Conservation (phyloP, 495 filamentous ascomycete species). For the Tuber magnatum region DNA sequence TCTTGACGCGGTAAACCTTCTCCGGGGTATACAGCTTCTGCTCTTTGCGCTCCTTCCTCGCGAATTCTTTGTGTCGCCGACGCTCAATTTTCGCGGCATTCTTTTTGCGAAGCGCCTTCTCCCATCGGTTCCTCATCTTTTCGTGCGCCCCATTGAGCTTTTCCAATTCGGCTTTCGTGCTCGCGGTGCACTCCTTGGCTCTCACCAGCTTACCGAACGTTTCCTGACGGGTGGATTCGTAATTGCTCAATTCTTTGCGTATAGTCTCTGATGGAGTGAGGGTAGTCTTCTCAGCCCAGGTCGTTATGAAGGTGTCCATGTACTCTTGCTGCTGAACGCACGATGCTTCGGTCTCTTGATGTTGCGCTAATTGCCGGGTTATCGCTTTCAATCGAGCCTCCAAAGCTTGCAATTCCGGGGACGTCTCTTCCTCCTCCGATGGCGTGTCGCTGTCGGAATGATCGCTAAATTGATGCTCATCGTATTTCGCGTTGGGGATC, state of each 20-base stretch:
- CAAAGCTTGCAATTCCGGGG: background rate
- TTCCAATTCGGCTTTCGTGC: constrained; percentile 23
- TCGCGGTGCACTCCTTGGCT: background rate
- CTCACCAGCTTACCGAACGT: constrained; percentile 5
- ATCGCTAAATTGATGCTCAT: constrained; percentile 52
- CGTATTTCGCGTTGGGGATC: constrained; percentile 54
- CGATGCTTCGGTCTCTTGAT: background rate
- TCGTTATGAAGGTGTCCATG: constrained; percentile 6
- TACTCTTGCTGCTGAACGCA: background rate
- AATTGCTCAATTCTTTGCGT: background rate
- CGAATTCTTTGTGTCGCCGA: constrained; percentile 44
- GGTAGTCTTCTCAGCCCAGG: background rate
- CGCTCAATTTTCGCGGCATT: constrained; percentile 43
- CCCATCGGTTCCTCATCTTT: constrained; percentile 40
- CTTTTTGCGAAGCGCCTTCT: constrained; percentile 16
- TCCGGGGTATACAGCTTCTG: constrained; percentile 52
- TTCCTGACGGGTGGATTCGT: background rate
- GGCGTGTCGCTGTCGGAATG: constrained; percentile 40
- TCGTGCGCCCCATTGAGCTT: constrained; percentile 43
- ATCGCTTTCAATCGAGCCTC: background rate
- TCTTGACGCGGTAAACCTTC: constrained; percentile 52
- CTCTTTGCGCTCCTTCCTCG: constrained; percentile 47
- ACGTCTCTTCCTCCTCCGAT: background rate
- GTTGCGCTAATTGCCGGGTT: background rate
- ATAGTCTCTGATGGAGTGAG: background rate